phyloP scores from a whole-genome alignment of 202 grass and related monocot species.

The Eragrostis tef region DNA sequence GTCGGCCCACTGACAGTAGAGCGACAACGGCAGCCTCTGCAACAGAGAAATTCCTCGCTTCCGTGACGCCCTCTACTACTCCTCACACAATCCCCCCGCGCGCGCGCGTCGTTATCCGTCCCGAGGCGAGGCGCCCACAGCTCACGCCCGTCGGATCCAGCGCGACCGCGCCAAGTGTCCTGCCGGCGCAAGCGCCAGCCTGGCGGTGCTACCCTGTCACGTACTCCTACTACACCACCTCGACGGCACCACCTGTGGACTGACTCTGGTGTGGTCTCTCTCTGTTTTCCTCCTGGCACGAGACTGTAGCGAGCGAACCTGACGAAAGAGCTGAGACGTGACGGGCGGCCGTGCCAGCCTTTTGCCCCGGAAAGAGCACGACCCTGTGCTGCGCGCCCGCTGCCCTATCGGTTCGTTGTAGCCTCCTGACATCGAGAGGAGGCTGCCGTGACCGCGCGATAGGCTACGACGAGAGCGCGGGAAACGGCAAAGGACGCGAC shows the following conservation, averaged over 20 bases:
- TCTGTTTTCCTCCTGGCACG: neutral
- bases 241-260: neutral
- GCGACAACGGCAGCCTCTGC: neutral
- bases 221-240: neutral
- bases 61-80: conserved; percentile 18
- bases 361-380: conserved; percentile 28
- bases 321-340: conserved; percentile 35
- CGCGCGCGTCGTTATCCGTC: neutral
- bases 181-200: neutral
- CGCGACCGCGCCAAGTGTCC: neutral
- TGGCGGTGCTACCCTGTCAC: too few relatives aligned
- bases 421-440: neutral
- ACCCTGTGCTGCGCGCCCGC: neutral
- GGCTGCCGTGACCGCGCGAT: conserved; percentile 35
- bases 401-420: conserved; percentile 13
- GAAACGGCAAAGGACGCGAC: conserved; percentile 35
- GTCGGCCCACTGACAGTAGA: neutral
- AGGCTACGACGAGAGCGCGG: neutral
- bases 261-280: neutral
- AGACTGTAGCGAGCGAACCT: neutral
- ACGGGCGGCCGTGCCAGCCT: conserved; percentile 19
- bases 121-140: neutral
- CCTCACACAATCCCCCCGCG: too few relatives aligned
- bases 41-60: neutral
- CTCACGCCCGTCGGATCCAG: conserved; percentile 24